These are phyloP conservation scores for Euphrasia arctica DNA, from an alignment of 305 asterid genomes.

Conservation along the genomic window DNA sequence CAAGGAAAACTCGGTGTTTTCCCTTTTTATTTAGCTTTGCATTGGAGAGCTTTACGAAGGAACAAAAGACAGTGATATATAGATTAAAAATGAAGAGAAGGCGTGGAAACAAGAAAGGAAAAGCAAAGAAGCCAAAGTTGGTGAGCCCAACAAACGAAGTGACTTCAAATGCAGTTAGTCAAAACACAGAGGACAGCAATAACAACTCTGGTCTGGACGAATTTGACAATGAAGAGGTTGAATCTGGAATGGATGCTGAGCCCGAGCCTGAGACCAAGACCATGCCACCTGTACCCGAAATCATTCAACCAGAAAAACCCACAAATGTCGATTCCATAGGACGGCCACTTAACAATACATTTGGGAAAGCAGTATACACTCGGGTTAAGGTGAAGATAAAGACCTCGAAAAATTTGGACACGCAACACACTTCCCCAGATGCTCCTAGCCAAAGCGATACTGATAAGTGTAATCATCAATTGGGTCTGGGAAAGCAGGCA, in stretches of 20 bases:
- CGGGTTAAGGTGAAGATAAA: constrained; percentile 89
- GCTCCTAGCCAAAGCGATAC: constrained; percentile 68
- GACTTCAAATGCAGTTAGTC: constrained; percentile 42
- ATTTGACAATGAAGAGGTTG: constrained; percentile 57
- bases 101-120: constrained; percentile 72
- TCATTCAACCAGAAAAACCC: constrained; percentile 40
- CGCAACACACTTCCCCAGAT: constrained; percentile 53
- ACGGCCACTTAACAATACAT: constrained; percentile 45
- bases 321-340: constrained; percentile 31
- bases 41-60: constrained; percentile 9
- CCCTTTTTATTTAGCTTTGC: constrained; percentile 22
- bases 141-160: constrained; percentile 46
- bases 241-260: constrained; percentile 67
- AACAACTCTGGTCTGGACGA: constrained; percentile 50
- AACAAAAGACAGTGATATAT: constrained; percentile 15
- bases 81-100: constrained; percentile 60
- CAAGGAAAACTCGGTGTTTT: background rate
- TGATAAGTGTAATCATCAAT: constrained; percentile 60
- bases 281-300: constrained; percentile 44
- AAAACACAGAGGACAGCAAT: constrained; percentile 45
- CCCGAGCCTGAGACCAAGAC: constrained; percentile 54
- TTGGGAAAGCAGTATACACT: constrained; percentile 61
- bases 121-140: constrained; percentile 52
- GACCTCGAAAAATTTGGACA: constrained; percentile 63
- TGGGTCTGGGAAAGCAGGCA: constrained; percentile 53